Conservation (phyloP, 1,284 basidiomycete genomes). For the Hymenochaete sp. region DNA sequence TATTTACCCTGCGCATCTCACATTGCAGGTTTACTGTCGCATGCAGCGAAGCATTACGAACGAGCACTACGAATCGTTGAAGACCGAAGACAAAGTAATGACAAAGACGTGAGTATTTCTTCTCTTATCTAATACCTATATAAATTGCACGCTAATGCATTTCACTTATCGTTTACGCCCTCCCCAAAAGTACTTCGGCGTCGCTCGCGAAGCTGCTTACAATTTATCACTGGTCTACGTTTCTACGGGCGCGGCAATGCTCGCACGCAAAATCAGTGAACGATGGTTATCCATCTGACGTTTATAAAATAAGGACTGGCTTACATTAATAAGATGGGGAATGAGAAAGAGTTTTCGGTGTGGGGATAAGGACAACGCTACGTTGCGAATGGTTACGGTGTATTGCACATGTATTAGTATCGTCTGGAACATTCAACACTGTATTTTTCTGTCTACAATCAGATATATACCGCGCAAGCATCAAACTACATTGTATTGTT, state of each 20-base stretch:
- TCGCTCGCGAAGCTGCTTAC: slow-evolving; percentile 75
- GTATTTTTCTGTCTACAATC: too few species aligned
- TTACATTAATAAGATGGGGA: too few species aligned
- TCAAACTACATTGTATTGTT: too few species aligned
- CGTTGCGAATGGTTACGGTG: too few species aligned
- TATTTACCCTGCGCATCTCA: slow-evolving; percentile 3
- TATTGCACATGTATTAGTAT: too few species aligned
- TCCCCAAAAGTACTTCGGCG: slow-evolving; percentile 31
- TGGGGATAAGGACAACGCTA: too few species aligned
- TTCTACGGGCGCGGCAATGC: slow-evolving; percentile 59
- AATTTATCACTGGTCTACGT: slow-evolving; percentile 81
- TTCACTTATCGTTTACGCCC: slow-evolving; percentile 4
- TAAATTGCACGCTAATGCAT: background rate
- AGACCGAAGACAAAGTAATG: slow-evolving; percentile 24
- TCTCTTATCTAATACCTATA: slow-evolving; percentile 15
- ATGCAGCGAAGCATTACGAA: slow-evolving; percentile 81
- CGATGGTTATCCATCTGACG: slow-evolving; percentile 52
- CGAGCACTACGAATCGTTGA: slow-evolving; percentile 58
- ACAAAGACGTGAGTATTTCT: slow-evolving; percentile 12
- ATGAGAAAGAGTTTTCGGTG: too few species aligned
- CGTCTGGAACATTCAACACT: too few species aligned
- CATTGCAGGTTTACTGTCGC: slow-evolving; percentile 59
- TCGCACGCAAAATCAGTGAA: slow-evolving; percentile 58
- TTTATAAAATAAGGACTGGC: background rate
- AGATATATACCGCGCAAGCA: too few species aligned